Percentiles rank a stretch among this genome's conserved stretches.
phyloP scores from a whole-genome alignment of 1,284 basidiomycete species.

The Puccinia coronata region DNA sequence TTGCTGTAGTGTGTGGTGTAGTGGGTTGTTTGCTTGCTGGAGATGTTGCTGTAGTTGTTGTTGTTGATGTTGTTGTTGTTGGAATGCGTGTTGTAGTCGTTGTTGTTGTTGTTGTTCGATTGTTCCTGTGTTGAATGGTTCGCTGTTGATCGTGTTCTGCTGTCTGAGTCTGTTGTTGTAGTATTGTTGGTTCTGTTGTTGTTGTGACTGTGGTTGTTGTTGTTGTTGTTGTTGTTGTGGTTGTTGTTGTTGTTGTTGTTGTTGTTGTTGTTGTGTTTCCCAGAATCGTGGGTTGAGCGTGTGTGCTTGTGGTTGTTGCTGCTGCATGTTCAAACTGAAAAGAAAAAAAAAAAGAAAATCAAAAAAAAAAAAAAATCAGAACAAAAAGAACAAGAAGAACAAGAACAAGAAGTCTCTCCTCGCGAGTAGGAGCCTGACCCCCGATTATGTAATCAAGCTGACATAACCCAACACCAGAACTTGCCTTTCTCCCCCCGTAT shows the following conservation, averaged over 20 bases:
- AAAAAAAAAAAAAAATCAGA: no score
- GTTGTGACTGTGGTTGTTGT: constrained; percentile 1
- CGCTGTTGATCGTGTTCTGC: no score
- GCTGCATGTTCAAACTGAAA: neutral
- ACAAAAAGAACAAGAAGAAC: no score
- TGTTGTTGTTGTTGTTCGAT: neutral
- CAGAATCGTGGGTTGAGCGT: neutral
- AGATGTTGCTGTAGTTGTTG: neutral
- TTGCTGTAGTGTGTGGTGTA: neutral
- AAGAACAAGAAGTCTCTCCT: no score
- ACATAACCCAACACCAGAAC: no score
- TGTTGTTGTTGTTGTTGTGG: constrained; percentile 13
- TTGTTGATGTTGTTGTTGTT: constrained; percentile 26
- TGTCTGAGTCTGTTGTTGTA: no score
- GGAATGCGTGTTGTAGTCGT: neutral
- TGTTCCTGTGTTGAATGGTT: no score
- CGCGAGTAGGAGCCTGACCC: no score
- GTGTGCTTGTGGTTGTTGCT: neutral
- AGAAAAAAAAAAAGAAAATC: no score
- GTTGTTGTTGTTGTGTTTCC: constrained; percentile 3
- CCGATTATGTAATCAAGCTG: no score
- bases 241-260: constrained; percentile 15
- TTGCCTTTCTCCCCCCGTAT: no score
- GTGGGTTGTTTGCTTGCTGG: constrained; percentile 14
- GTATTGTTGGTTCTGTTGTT: neutral